Evolutionary conservation across 306 rosid genomes (phyloP).

Genomic region (Lathyrus oleraceus): DNA sequence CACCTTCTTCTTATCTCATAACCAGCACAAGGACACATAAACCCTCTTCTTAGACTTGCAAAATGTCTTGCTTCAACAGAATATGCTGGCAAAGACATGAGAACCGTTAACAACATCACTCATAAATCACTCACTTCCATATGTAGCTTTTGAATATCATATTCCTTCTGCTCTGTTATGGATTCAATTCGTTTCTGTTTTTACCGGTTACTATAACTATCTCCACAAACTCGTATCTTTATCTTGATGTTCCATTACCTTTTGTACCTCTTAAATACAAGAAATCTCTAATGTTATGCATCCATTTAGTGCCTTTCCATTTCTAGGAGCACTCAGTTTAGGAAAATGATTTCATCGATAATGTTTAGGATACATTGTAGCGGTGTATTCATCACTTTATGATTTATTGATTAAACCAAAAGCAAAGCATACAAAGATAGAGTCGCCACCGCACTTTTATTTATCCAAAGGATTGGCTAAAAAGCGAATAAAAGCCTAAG

Average conservation of each 20-base stretch:
- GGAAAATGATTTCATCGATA: too few species aligned
- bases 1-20: slow-evolving; percentile 57
- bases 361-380: too few species aligned
- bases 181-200: slow-evolving; percentile 62
- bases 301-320: slow-evolving; percentile 34
- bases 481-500: too few species aligned
- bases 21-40: slow-evolving; percentile 80
- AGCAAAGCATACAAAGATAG: too few species aligned
- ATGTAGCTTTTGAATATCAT: slow-evolving; percentile 44
- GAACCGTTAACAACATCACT: slow-evolving; percentile 43
- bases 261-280: slow-evolving; percentile 43
- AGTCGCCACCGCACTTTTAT: too few species aligned
- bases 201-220: slow-evolving; percentile 52
- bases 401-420: too few species aligned
- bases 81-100: slow-evolving; percentile 43
- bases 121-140: slow-evolving; percentile 34
- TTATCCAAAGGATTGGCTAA: too few species aligned
- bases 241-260: slow-evolving; percentile 48
- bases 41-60: slow-evolving; percentile 68
- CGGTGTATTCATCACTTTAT: too few species aligned
- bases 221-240: slow-evolving; percentile 46
- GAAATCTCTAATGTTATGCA: slow-evolving; percentile 62
- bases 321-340: slow-evolving; percentile 38
- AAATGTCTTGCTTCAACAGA: slow-evolving; percentile 59
- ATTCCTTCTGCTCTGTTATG: slow-evolving; percentile 57